phyloP scores from a whole-genome alignment of 2,329 filamentous ascomycete species.

The Aspergillus cejpii region DNA sequence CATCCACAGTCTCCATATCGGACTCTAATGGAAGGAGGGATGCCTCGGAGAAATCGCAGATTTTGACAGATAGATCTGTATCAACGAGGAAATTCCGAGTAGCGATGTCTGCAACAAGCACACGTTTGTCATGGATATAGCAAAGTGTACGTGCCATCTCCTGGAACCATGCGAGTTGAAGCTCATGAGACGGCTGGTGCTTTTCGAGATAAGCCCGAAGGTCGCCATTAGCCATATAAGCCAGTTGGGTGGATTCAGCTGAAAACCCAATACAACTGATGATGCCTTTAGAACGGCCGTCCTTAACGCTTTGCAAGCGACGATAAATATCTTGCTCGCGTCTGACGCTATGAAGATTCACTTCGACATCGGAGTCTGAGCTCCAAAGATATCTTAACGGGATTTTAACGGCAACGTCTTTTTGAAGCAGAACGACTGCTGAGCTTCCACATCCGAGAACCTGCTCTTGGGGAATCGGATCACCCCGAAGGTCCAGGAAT shows the following conservation, averaged over 20 bases:
- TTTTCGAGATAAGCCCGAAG: slow-evolving; percentile 18
- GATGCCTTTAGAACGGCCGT: slow-evolving; percentile 9
- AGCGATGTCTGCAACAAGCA: slow-evolving; percentile 20
- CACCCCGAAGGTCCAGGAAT: too few relatives aligned
- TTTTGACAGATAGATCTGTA: slow-evolving; percentile 14
- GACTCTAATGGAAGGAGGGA: slow-evolving; percentile 13
- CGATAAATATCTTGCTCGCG: slow-evolving; percentile 18
- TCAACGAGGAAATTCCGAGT: slow-evolving; percentile 20
- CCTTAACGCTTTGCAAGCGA: too few relatives aligned
- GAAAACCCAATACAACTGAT: slow-evolving; percentile 9
- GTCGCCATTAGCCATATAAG: slow-evolving; percentile 21
- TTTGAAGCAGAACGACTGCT: too few relatives aligned
- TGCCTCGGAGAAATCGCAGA: slow-evolving; percentile 21
- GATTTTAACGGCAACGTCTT: too few relatives aligned
- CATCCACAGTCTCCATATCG: slow-evolving; percentile 16
- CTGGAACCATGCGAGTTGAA: slow-evolving; percentile 17
- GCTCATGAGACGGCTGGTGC: slow-evolving; percentile 8
- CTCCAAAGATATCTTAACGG: too few relatives aligned
- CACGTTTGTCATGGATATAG: slow-evolving; percentile 13
- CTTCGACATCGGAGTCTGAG: too few relatives aligned
- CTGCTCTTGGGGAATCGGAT: too few relatives aligned
- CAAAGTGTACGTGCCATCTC: slow-evolving; percentile 14
- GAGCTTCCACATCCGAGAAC: too few relatives aligned
- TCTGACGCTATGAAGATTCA: too few relatives aligned
- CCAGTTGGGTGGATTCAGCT: slow-evolving; percentile 11